Evolutionary conservation across 768 basidiomycete genomes (phyloP), one percentile per base, ranked within the genome.

Genomic region (Rhizopogon rudus): DNA sequence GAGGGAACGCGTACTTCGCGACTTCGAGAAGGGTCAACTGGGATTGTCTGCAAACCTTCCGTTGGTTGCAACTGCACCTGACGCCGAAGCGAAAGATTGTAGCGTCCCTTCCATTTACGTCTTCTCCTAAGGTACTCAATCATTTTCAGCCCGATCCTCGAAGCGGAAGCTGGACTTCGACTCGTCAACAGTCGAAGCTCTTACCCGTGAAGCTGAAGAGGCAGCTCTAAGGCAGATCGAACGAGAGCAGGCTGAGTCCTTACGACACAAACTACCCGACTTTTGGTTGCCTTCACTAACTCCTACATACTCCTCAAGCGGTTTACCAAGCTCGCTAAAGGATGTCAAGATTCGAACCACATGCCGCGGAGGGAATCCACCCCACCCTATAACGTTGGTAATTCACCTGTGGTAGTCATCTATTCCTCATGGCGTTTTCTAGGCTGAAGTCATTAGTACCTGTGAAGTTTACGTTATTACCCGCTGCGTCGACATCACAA

Each of bases 241-340:
- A 65, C 77, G 79, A 35, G 93, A 97, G 67, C 89, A 91, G 61
- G 87, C 88, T 0, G 93, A 93, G 58, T 81, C 87, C 3, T 73
- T 96, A 54, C 90, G 87, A 56, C 81, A 83, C 57, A 97, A 98
- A 69, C 80, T 98, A 3, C 94, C 97, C 2, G 94, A 97, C 63
- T 99, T 97, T 68, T 99, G 97, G 97, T 77, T 99, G 40, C 94
- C 94, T 2, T 93, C 91, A 0, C 73, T 98, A 25, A 94, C 95
- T 0, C 95, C 95, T 0, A 95, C 81, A 44, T 83, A 89, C 70
- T 73, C 81, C 22, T 76, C 88, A 33, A 76, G 66, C 48, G 84
- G 84, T 0, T 79, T 77, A 9, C 86, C 86, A 2, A 77, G 75
- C 28, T 87, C 86, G 3, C 71, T 93, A 42, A 78, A 81, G 61